These are phyloP conservation scores for Leccinum variicolor DNA, from an alignment of 768 basidiomycete genomes.

Conservation along the genomic window DNA sequence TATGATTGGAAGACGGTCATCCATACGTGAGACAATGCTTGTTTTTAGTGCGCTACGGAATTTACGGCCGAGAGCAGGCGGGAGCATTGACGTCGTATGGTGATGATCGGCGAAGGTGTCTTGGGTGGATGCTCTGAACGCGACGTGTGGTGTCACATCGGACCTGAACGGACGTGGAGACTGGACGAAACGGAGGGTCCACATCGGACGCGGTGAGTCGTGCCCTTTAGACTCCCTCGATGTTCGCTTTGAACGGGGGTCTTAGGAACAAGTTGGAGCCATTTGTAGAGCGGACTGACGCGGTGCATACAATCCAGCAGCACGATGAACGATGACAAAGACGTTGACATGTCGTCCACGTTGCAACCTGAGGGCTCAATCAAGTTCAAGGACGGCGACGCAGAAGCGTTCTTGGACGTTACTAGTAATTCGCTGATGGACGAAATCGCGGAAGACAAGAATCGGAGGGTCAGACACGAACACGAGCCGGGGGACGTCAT, in stretches of 20 bases:
- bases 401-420: slow-evolving; percentile 11
- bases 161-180: slow-evolving; percentile 56
- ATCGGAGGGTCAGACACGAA: slow-evolving; percentile 81
- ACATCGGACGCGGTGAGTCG: slow-evolving; percentile 68
- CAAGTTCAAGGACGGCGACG: slow-evolving; percentile 11
- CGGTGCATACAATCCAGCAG: slow-evolving; percentile 28
- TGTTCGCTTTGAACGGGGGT: slow-evolving; percentile 3
- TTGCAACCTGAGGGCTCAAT: slow-evolving; percentile 22
- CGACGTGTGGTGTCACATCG: slow-evolving; percentile 73
- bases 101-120: slow-evolving; percentile 58
- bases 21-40: slow-evolving; percentile 50
- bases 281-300: slow-evolving; percentile 41
- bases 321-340: slow-evolving; percentile 40
- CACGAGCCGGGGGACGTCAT: slow-evolving; percentile 88
- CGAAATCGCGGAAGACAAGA: slow-evolving; percentile 84
- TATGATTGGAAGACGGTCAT: slow-evolving; percentile 65
- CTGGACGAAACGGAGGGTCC: slow-evolving; percentile 94
- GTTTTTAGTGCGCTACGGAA: not conserved
- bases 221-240: not conserved
- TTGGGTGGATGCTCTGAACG: slow-evolving; percentile 67
- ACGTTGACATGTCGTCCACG: slow-evolving; percentile 44
- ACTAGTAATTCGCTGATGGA: slow-evolving; percentile 53
- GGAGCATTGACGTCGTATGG: slow-evolving; percentile 71
- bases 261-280: slow-evolving; percentile 76
- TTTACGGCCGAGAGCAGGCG: slow-evolving; percentile 43